Percentiles rank a stretch among this genome's conserved stretches.
Evolutionary conservation across 345 rosid genomes (phyloP).

Genomic region (Mallotus nudiflorus): DNA sequence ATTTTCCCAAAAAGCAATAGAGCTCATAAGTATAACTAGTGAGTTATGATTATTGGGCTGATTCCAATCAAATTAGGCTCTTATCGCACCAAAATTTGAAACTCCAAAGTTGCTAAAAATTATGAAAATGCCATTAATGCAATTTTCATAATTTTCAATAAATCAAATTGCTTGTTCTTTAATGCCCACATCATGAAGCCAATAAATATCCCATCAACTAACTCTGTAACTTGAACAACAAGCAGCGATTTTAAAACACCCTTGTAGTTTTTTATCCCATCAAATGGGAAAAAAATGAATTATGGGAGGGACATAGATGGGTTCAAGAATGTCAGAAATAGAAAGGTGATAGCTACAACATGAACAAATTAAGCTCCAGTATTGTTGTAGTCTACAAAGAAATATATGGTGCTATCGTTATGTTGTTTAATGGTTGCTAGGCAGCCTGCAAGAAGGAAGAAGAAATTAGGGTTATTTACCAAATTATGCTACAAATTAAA

Average conservation of each 20-base stretch:
- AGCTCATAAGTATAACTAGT: too few relatives aligned
- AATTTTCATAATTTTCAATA: too few relatives aligned
- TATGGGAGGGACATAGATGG: conserved; percentile 30
- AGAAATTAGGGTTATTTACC: conserved; percentile 32
- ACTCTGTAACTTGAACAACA: conserved; percentile 28
- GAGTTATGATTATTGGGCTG: too few relatives aligned
- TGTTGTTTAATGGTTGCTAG: conserved; percentile 26
- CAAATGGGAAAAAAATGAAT: conserved; percentile 40
- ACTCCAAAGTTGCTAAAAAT: too few relatives aligned
- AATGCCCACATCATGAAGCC: too few relatives aligned
- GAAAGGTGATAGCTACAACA: conserved; percentile 33
- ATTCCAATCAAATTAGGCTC: too few relatives aligned
- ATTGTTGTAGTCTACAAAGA: conserved; percentile 30
- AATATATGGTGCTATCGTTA: conserved; percentile 32
- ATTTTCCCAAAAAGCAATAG: too few relatives aligned
- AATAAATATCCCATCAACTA: conserved; percentile 22
- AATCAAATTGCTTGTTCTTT: too few relatives aligned
- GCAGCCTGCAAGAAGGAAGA: conserved; percentile 44
- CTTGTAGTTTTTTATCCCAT: conserved; percentile 29
- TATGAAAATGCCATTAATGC: too few relatives aligned
- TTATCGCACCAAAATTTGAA: too few relatives aligned
- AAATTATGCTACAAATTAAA: too few relatives aligned
- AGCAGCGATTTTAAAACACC: conserved; percentile 22
- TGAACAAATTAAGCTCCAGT: conserved; percentile 35
- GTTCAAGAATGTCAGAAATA: conserved; percentile 29